phyloP scores from a whole-genome alignment of 192 early-diverging fungal species.

The Backusella tarrabulga region DNA sequence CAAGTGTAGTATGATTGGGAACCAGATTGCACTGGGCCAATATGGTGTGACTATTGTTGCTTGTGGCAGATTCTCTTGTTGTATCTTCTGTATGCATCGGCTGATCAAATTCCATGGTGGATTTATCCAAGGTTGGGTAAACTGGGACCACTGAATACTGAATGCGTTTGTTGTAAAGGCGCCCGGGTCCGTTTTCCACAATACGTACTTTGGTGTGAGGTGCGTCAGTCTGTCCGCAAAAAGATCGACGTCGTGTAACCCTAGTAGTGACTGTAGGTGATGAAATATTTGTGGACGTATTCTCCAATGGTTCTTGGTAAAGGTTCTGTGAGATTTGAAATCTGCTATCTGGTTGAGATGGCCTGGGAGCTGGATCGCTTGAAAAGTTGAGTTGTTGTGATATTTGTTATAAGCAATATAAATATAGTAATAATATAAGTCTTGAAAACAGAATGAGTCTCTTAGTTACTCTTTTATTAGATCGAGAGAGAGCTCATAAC shows the following conservation, averaged over 20 bases:
- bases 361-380: not conserved
- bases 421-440: too few relatives aligned
- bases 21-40: not conserved
- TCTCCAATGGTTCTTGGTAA: constrained; percentile 13
- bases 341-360: not conserved
- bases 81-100: not conserved
- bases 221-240: constrained; percentile 10
- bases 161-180: not conserved
- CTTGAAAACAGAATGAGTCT: too few relatives aligned
- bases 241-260: constrained; percentile 7
- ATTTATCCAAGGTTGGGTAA: not conserved
- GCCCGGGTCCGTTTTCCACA: constrained; percentile 7
- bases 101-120: constrained; percentile 14
- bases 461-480: too few relatives aligned
- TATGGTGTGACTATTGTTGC: not conserved
- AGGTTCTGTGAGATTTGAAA: not conserved
- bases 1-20: not conserved
- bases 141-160: not conserved
- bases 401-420: too few relatives aligned
- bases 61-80: not conserved
- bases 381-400: too few relatives aligned
- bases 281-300: not conserved
- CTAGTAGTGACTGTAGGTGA: not conserved
- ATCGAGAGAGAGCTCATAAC: too few relatives aligned
- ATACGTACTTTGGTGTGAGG: constrained; percentile 22